Conservation (phyloP, 1,284 basidiomycete species). For the Caloboletus inedulis region DNA sequence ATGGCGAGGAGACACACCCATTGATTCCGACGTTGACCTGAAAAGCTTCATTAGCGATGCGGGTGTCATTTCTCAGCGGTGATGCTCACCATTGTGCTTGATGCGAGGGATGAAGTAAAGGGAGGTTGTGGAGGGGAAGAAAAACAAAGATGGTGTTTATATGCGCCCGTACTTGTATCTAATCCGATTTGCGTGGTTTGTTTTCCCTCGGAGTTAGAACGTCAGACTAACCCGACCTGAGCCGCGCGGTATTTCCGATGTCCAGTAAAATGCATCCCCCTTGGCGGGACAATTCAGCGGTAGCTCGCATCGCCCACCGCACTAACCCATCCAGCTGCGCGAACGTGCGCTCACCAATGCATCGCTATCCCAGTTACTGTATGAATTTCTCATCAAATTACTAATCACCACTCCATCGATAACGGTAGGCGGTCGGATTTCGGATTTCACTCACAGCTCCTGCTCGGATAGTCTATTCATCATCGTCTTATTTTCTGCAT, state of each 20-base stretch:
- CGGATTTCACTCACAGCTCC: background rate
- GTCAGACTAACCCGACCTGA: conserved; percentile 13
- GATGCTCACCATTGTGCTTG: conserved; percentile 25
- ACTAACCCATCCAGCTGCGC: background rate
- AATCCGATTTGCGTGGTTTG: conserved; percentile 22
- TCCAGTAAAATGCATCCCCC: background rate
- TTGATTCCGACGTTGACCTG: conserved; percentile 91
- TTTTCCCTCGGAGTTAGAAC: conserved; percentile 31
- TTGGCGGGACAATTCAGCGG: conserved; percentile 10
- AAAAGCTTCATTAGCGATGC: conserved; percentile 6
- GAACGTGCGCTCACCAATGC: conserved; percentile 13
- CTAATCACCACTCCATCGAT: background rate
- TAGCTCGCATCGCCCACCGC: conserved; percentile 10
- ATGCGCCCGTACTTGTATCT: conserved; percentile 24
- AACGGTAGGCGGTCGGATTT: background rate
- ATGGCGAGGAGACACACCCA: conserved; percentile 52
- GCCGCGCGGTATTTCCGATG: conserved; percentile 5
- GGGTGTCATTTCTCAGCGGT: background rate
- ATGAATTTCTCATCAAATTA: too few relatives aligned
- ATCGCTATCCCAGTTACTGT: too few relatives aligned
- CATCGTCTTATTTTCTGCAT: too few relatives aligned
- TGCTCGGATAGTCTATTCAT: background rate
- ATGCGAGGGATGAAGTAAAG: conserved; percentile 5
- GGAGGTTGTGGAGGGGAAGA: conserved; percentile 2
- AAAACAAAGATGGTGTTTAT: conserved; percentile 18